Conservation (phyloP, 768 basidiomycete species). For the Boletus reticuloceps region DNA sequence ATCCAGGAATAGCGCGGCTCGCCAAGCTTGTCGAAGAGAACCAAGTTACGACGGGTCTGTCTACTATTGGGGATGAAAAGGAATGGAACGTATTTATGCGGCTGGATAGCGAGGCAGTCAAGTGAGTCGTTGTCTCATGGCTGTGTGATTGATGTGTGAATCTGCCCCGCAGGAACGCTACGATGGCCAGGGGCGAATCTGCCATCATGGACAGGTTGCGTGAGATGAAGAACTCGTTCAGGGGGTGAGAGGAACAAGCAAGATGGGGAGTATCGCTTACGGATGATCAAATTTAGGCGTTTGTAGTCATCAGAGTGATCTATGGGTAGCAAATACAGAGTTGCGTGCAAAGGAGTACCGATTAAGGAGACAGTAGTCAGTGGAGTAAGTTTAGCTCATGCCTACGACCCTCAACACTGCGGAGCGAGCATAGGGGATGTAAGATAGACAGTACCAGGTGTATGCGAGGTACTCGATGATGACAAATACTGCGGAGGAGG, state of each 20-base stretch:
- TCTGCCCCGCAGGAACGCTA: slow-evolving; percentile 44
- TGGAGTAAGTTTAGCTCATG: slow-evolving; percentile 20
- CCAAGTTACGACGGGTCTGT: slow-evolving; percentile 69
- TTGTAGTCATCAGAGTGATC: neutral
- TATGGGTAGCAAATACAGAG: neutral
- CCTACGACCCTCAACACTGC: slow-evolving; percentile 68
- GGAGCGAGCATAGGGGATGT: slow-evolving; percentile 87
- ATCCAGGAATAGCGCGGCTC: slow-evolving; percentile 58
- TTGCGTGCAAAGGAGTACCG: neutral
- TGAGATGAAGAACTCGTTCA: slow-evolving; percentile 81
- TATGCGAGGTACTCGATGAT: slow-evolving; percentile 90
- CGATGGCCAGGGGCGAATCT: slow-evolving; percentile 40
- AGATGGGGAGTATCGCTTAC: neutral
- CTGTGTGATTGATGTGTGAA: neutral
- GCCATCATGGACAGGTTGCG: slow-evolving; percentile 73
- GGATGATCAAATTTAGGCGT: neutral
- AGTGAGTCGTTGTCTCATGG: slow-evolving; percentile 41
- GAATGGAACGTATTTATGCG: slow-evolving; percentile 97
- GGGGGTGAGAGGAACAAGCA: slow-evolving; percentile 35
- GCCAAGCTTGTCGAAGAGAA: slow-evolving; percentile 56
- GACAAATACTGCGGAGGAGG: slow-evolving; percentile 65
- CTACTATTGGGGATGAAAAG: slow-evolving; percentile 92
- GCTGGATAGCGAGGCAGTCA: slow-evolving; percentile 56
- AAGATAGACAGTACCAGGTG: slow-evolving; percentile 84
- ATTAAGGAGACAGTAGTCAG: neutral